Evolutionary conservation across 495 filamentous ascomycete genomes (phyloP).

Genomic region (Jackrogersella minutella): DNA sequence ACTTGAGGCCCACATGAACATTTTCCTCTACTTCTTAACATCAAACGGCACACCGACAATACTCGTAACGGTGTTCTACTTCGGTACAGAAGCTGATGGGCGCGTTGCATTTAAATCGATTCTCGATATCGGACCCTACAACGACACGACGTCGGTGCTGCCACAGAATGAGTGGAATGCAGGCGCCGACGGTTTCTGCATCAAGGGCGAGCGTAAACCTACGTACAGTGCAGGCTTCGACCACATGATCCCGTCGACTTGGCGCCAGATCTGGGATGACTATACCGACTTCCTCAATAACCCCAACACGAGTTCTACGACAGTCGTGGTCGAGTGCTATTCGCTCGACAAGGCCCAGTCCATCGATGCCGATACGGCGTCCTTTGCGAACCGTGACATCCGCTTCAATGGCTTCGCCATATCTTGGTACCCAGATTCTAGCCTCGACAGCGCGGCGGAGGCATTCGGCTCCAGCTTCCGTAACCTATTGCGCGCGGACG

Average conservation of each 20-base stretch:
- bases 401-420: constrained; percentile 42
- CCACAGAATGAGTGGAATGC: constrained; percentile 45
- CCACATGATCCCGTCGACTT: constrained; percentile 33
- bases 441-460: constrained; percentile 36
- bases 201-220: constrained; percentile 45
- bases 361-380: constrained; percentile 33
- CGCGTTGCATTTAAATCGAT: constrained; percentile 40
- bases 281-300: constrained; percentile 37
- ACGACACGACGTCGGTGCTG: constrained; percentile 34
- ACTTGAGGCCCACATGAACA: constrained; percentile 35
- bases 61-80: constrained; percentile 39
- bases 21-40: constrained; percentile 40
- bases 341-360: constrained; percentile 44
- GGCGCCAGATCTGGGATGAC: constrained; percentile 39
- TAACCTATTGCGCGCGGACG: constrained; percentile 17
- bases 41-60: constrained; percentile 26
- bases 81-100: constrained; percentile 28
- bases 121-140: constrained; percentile 38
- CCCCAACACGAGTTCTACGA: constrained; percentile 43
- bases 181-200: constrained; percentile 42
- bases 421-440: constrained; percentile 42
- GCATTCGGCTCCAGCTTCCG: constrained; percentile 38
- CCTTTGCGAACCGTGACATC: constrained; percentile 50
- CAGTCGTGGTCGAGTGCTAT: constrained; percentile 54
- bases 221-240: constrained; percentile 38